Conservation (phyloP, 805 yeast species). For the Lachancea thermotolerans region DNA sequence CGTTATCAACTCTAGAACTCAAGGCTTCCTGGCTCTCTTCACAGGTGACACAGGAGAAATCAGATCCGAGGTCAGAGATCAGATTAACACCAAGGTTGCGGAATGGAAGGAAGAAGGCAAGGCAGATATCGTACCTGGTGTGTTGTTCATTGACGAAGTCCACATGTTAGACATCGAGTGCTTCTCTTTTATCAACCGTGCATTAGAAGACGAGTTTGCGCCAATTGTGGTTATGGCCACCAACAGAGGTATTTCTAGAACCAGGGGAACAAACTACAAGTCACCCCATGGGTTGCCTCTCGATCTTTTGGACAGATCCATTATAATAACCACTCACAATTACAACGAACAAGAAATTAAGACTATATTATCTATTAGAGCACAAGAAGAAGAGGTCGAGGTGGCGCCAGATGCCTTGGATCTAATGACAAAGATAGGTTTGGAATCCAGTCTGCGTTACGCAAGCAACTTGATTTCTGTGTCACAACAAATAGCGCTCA, state of each 20-base stretch:
- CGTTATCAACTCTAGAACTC: constrained; percentile 94
- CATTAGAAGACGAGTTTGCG: constrained; percentile 91
- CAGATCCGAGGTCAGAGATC: constrained; percentile 90
- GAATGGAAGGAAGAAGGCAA: constrained; percentile 99
- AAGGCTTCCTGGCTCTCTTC: constrained; percentile 92
- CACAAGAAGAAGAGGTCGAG: constrained; percentile 91
- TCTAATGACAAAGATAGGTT: constrained; percentile 80
- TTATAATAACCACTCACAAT: constrained; percentile 78
- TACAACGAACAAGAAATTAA: constrained; percentile 80
- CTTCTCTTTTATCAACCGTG: constrained; percentile 90
- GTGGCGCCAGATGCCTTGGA: constrained; percentile 76
- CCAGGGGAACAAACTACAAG: constrained; percentile 88
- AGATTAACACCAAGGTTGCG: constrained; percentile 92
- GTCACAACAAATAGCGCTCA: constrained; percentile 76
- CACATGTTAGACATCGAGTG: constrained; percentile 98
- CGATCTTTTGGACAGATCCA: constrained; percentile 88
- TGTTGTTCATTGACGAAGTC: constrained; percentile 92
- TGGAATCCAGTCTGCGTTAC: constrained; percentile 85
- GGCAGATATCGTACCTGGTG: constrained; percentile 97
- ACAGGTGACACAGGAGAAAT: constrained; percentile 98
- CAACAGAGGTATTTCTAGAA: constrained; percentile 88
- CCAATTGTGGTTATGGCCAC: constrained; percentile 99
- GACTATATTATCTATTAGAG: constrained; percentile 80
- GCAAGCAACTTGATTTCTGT: constrained; percentile 89
- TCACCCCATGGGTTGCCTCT: constrained; percentile 98